These are phyloP conservation scores for Coleophoma eucalyptorum DNA, from an alignment of 2,329 filamentous ascomycete genomes.

Conservation along the genomic window DNA sequence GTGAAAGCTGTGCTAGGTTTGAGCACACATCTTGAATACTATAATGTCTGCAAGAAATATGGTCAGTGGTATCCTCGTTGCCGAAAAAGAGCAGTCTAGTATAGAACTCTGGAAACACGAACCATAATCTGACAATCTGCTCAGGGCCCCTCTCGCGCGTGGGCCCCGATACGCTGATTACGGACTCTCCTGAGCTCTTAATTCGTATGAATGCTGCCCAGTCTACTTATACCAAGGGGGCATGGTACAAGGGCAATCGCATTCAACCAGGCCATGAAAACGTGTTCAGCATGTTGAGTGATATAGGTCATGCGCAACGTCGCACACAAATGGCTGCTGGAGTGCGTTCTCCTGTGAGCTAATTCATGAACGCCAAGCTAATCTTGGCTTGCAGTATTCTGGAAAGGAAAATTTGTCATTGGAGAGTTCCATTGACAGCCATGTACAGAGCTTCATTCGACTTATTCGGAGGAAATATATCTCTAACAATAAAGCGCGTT, in stretches of 20 bases:
- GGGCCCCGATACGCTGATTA: conserved; percentile 21
- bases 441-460: conserved; percentile 34
- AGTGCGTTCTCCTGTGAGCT: not conserved
- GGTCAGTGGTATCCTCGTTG: not conserved
- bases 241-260: conserved; percentile 10
- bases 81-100: not conserved
- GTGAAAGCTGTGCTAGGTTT: not conserved
- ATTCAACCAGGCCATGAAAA: conserved; percentile 2
- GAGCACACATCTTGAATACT: conserved; percentile 2
- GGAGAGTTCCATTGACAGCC: conserved; percentile 34
- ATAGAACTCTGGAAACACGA: not conserved
- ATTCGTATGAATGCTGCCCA: conserved; percentile 15
- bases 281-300: conserved; percentile 3
- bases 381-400: conserved; percentile 35
- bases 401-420: conserved; percentile 43
- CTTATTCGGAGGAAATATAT: conserved; percentile 45
- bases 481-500: conserved; percentile 27
- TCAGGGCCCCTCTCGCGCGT: conserved; percentile 16
- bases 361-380: not conserved
- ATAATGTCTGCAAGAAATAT: conserved; percentile 1
- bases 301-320: conserved; percentile 1
- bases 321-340: conserved; percentile 3
- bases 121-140: not conserved
- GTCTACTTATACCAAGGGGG: conserved; percentile 16
- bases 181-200: conserved; percentile 15